phyloP scores from a whole-genome alignment of 2,329 filamentous ascomycete genomes.

The Penicillium sp. region DNA sequence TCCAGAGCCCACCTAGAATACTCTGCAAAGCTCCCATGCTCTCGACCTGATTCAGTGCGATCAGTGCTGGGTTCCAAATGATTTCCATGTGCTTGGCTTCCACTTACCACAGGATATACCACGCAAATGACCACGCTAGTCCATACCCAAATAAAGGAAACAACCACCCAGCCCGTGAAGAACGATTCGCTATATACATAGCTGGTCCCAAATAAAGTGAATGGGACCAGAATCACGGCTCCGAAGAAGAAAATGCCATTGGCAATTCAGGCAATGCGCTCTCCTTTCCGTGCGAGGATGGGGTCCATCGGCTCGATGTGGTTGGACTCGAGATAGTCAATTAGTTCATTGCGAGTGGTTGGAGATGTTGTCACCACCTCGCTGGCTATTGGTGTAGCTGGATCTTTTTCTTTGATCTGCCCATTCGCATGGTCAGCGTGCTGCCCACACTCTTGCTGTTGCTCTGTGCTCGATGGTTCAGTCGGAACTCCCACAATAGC shows the following conservation, averaged over 20 bases:
- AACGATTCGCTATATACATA: conserved; percentile 38
- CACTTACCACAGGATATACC: too few relatives aligned
- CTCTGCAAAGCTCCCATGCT: too few relatives aligned
- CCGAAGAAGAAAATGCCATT: conserved; percentile 37
- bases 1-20: too few relatives aligned
- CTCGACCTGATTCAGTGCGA: too few relatives aligned
- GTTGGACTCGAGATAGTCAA: conserved; percentile 44
- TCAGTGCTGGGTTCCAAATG: too few relatives aligned
- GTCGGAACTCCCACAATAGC: background rate
- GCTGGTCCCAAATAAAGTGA: conserved; percentile 39
- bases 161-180: conserved; percentile 42
- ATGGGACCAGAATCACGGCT: conserved; percentile 41
- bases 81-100: too few relatives aligned
- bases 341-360: conserved; percentile 41
- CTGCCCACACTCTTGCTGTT: too few relatives aligned
- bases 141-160: conserved; percentile 45
- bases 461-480: too few relatives aligned
- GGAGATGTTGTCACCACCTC: background rate
- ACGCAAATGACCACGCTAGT: conserved; percentile 31
- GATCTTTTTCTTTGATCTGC: background rate
- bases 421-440: background rate
- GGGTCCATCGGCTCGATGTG: too few relatives aligned
- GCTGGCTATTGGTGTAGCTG: background rate
- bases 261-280: conserved; percentile 38
- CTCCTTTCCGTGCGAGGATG: conserved; percentile 34